Evolutionary conservation across 2,329 filamentous ascomycete species (phyloP).

Genomic region (Alternaria dauci): DNA sequence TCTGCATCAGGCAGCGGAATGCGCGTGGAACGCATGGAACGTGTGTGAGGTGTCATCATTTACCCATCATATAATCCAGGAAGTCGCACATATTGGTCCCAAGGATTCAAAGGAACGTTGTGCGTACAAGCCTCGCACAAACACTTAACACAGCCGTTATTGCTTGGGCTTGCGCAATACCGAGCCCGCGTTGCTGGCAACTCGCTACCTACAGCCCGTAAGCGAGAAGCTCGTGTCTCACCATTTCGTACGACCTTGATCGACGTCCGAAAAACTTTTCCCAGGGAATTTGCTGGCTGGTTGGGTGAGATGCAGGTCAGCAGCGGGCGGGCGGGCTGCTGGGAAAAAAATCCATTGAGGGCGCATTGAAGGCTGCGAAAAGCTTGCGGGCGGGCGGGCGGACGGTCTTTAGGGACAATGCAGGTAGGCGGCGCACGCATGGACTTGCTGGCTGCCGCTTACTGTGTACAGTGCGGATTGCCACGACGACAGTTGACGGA

Average conservation of each 20-base stretch:
- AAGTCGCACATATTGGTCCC: conserved; percentile 7
- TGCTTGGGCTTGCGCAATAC: conserved; percentile 18
- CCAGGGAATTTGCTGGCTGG: conserved; percentile 3
- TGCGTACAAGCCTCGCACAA: conserved; percentile 8
- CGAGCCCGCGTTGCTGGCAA: conserved; percentile 19
- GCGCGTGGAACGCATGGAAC: neutral
- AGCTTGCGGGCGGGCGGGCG: neutral
- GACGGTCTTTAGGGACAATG: conserved; percentile 3
- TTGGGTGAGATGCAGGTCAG: conserved; percentile 3
- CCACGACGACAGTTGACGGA: conserved; percentile 4
- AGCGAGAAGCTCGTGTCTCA: conserved; percentile 24
- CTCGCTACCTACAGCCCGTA: conserved; percentile 23
- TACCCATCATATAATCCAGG: conserved; percentile 11
- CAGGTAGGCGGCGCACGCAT: conserved; percentile 8
- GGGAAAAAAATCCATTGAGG: neutral
- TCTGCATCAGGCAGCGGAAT: neutral
- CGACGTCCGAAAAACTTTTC: conserved; percentile 8
- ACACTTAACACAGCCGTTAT: conserved; percentile 25
- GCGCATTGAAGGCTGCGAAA: conserved; percentile 1
- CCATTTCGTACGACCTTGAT: conserved; percentile 17
- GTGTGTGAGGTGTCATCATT: conserved; percentile 4
- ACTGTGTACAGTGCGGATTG: conserved; percentile 12
- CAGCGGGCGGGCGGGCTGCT: neutral
- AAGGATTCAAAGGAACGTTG: conserved; percentile 1
- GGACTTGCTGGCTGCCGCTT: conserved; percentile 12